phyloP scores from a whole-genome alignment of 768 basidiomycete genomes.

The Chalciporus piperatus region DNA sequence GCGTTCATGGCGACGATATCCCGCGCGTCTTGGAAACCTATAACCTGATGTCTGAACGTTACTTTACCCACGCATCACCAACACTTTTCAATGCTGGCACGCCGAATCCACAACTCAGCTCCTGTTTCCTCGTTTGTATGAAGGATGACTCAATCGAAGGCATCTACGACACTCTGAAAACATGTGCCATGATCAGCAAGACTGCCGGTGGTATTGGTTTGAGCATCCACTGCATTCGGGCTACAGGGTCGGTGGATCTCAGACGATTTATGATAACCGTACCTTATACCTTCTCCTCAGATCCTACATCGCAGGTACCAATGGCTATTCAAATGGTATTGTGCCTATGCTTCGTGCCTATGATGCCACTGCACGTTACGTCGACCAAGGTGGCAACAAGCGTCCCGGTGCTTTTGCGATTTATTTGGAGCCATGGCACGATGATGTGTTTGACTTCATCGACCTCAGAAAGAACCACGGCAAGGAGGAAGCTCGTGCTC shows the following conservation, averaged over 20 bases:
- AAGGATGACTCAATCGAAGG: slow-evolving; percentile 99
- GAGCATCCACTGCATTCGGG: slow-evolving; percentile 94
- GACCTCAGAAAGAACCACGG: slow-evolving; percentile 99
- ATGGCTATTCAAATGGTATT: slow-evolving; percentile 98
- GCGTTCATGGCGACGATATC: slow-evolving; percentile 88
- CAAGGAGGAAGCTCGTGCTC: slow-evolving; percentile 94
- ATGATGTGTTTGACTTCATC: slow-evolving; percentile 95
- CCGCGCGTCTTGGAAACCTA: slow-evolving; percentile 90
- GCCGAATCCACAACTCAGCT: slow-evolving; percentile 90
- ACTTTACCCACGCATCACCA: slow-evolving; percentile 97
- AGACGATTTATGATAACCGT: neutral
- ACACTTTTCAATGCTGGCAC: slow-evolving; percentile 99
- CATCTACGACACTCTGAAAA: slow-evolving; percentile 98
- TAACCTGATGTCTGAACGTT: slow-evolving; percentile 95
- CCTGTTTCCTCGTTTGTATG: slow-evolving; percentile 98
- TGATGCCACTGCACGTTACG: slow-evolving; percentile 97
- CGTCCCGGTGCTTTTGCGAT: slow-evolving; percentile 98
- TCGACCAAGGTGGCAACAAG: slow-evolving; percentile 99
- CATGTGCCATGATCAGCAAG: slow-evolving; percentile 98
- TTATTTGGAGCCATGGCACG: slow-evolving; percentile 99
- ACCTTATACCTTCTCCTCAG: slow-evolving; percentile 37
- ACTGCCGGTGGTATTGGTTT: slow-evolving; percentile 98
- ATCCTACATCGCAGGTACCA: slow-evolving; percentile 98
- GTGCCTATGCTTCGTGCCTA: slow-evolving; percentile 98
- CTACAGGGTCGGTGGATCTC: slow-evolving; percentile 69